Evolutionary conservation across 768 basidiomycete genomes (phyloP).

Genomic region (Podaxis pistillaris): DNA sequence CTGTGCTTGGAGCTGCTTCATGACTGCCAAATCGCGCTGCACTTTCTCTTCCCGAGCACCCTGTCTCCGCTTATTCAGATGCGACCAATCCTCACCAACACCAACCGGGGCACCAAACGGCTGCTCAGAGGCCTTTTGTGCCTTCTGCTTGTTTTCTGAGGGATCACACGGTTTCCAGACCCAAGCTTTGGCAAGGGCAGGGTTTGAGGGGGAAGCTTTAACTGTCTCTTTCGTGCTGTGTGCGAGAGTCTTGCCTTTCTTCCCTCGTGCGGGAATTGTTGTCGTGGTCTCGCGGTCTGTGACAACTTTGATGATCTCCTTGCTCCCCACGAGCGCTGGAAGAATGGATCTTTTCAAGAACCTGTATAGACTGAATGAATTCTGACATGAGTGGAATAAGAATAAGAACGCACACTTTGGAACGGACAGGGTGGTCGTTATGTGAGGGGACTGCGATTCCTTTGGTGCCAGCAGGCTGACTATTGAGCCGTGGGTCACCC

Average conservation of each 20-base stretch:
- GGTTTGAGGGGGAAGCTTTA: background rate
- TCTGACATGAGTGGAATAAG: too few species aligned
- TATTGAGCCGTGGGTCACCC: constrained; percentile 13
- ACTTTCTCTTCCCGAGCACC: background rate
- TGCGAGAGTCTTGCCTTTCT: background rate
- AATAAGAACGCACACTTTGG: background rate
- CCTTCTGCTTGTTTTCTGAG: background rate
- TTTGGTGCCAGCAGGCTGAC: background rate
- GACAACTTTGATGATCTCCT: background rate
- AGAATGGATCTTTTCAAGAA: background rate
- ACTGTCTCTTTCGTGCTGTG: background rate
- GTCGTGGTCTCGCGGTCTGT: background rate
- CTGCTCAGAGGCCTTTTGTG: background rate
- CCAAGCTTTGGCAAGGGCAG: background rate
- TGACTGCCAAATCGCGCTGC: background rate
- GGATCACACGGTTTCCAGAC: background rate
- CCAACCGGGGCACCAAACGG: background rate
- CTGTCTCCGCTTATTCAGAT: background rate
- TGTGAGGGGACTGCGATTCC: background rate
- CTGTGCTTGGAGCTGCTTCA: background rate
- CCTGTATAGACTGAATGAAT: background rate
- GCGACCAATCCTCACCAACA: background rate
- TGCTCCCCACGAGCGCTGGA: background rate
- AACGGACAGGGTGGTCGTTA: background rate
- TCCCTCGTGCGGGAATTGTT: background rate